phyloP scores from a whole-genome alignment of 768 basidiomycete species.

The Russula earlei region DNA sequence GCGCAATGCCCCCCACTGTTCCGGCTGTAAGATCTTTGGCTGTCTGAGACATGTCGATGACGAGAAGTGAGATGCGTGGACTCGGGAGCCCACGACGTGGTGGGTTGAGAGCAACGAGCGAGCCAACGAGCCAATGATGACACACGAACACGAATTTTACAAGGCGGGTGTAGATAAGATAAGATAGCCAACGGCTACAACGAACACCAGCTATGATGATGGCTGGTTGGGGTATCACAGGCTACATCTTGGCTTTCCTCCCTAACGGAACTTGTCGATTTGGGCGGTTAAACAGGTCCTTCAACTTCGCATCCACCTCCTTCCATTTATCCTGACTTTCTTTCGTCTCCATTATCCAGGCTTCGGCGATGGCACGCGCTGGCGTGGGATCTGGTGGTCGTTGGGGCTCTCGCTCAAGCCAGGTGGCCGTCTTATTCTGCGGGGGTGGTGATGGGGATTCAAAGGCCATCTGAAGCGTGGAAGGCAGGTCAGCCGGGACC shows the following conservation, averaged over 20 bases:
- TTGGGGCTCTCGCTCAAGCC: constrained; percentile 10
- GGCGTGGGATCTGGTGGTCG: constrained; percentile 30
- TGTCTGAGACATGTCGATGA: constrained; percentile 42
- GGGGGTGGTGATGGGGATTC: constrained; percentile 21
- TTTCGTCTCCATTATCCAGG: constrained; percentile 54
- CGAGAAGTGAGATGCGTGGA: neutral
- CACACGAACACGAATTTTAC: constrained; percentile 14
- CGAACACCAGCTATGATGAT: neutral
- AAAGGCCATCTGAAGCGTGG: constrained; percentile 19
- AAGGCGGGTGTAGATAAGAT: constrained; percentile 22
- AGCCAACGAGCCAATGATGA: constrained; percentile 20
- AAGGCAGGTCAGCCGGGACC: neutral
- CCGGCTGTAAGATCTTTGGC: constrained; percentile 84
- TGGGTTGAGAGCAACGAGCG: constrained; percentile 3
- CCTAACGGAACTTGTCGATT: constrained; percentile 34
- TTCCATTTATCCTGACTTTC: constrained; percentile 55
- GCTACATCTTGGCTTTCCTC: constrained; percentile 21
- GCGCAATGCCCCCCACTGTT: constrained; percentile 84
- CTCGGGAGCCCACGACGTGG: neutral
- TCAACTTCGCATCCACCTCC: constrained; percentile 41
- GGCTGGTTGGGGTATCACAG: constrained; percentile 9
- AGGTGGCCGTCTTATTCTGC: constrained; percentile 15
- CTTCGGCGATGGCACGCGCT: constrained; percentile 56
- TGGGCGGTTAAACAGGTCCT: constrained; percentile 39
- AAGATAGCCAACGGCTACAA: constrained; percentile 22